Evolutionary conservation across 352 stramenopile species (phyloP), one percentile per base, ranked within the genome.

Genomic region (Pythium oligandrum): DNA sequence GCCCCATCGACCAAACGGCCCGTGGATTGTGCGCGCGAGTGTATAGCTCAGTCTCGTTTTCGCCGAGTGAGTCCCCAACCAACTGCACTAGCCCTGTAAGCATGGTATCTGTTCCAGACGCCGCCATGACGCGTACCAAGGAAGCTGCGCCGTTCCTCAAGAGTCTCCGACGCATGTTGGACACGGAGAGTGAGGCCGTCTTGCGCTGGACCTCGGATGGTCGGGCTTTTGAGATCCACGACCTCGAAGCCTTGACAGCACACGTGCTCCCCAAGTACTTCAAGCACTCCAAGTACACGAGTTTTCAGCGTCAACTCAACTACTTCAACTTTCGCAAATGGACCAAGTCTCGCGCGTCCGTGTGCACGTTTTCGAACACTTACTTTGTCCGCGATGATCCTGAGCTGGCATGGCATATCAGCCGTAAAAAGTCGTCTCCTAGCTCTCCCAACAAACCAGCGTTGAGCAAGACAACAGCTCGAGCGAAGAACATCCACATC

Each of bases 251-350:
- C 9, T 58, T 94, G 34, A 78, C 81, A 8, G 83, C 64, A 3
- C 89, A 71, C 11, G 66, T 94, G 44, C 66, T 94, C 40, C 86
- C 88, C 7, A 81, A 79, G 40, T 93, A 93, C 58, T 94, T 95
- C 56, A 84, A 84, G 51, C 85, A 95, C 62, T 74, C 66, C 56
- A 93, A 90, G 55, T 85, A 89, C 60, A 79, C 75, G 49, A 88
- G 70, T 53, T 97, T 97, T 60, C 82, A 93, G 66, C 71, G 88
- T 10, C 87, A 95, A 63, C 73, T 97, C 46, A 91, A 93, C 62
- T 78, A 92, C 51, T 95, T 71, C 61, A 78, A 61, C 66, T 87
- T 76, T 61, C 52, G 63, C 44, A 80, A 80, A 53, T 71, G 62
- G 61, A 68, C 66, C 44, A 64, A 65, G 43, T 53, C 48, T 30